Evolutionary conservation across 140 eudicot species (phyloP).

Genomic region (Flaveria floridana): DNA sequence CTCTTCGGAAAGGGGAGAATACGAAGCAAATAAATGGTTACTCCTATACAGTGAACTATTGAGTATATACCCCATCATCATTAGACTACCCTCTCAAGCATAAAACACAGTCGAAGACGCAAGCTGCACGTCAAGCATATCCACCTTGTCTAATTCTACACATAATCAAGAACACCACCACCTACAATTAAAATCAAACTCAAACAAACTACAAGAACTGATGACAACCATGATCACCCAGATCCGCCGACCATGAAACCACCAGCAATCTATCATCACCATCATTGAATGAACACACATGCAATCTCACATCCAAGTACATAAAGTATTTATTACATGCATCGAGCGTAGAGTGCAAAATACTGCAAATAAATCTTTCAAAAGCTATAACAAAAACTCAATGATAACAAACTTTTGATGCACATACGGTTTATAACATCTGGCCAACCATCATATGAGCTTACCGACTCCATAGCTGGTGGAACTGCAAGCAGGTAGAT

Average conservation of each 20-base stretch:
- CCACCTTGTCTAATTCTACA: neutral
- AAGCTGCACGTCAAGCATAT: too few relatives aligned
- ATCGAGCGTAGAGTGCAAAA: neutral
- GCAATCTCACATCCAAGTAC: neutral
- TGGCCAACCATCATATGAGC: neutral
- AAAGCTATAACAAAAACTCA: neutral
- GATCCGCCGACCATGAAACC: neutral
- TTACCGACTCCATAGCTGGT: neutral
- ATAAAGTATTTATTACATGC: neutral
- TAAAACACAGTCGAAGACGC: too few relatives aligned
- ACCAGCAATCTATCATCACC: neutral
- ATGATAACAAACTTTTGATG: neutral
- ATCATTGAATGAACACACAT: neutral
- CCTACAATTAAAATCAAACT: neutral
- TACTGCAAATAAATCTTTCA: neutral
- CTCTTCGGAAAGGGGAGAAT: too few relatives aligned
- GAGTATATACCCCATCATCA: too few relatives aligned
- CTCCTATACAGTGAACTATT: too few relatives aligned
- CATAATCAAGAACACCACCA: neutral
- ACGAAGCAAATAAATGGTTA: too few relatives aligned
- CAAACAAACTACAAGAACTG: neutral
- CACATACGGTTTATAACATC: neutral
- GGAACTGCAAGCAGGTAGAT: conserved; percentile 20
- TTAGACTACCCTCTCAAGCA: too few relatives aligned
- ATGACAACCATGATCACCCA: neutral